These are phyloP conservation scores for Cyclostephanos invisitatus DNA, from an alignment of 108 stramenopile species.

Conservation along the genomic window DNA sequence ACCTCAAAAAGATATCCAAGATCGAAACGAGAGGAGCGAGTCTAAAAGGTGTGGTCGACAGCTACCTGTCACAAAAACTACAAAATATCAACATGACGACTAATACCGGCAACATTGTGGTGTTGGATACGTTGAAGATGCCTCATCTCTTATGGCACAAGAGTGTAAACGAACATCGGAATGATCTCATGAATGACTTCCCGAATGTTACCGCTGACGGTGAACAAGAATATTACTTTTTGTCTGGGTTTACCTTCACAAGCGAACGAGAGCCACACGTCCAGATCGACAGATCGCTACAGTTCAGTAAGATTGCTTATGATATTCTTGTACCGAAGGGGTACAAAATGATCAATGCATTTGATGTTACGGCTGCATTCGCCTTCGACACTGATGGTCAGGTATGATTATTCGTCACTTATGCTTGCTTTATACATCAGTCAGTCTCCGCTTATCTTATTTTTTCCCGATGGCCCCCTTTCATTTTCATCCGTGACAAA, in stretches of 20 bases:
- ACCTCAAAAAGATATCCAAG: slow-evolving; percentile 22
- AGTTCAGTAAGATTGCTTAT: slow-evolving; percentile 20
- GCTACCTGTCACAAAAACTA: slow-evolving; percentile 25
- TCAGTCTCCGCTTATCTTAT: not conserved
- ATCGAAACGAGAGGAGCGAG: slow-evolving; percentile 25
- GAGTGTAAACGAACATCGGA: slow-evolving; percentile 7
- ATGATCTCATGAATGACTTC: slow-evolving; percentile 4
- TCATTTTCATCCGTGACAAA: not conserved
- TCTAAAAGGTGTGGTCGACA: slow-evolving; percentile 2
- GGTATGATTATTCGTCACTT: not conserved
- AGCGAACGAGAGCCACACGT: slow-evolving; percentile 36
- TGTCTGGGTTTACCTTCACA: slow-evolving; percentile 27
- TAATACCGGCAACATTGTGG: not conserved
- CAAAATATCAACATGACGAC: slow-evolving; percentile 14
- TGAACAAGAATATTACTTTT: slow-evolving; percentile 26
- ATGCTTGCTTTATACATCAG: not conserved
- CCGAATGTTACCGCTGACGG: slow-evolving; percentile 6
- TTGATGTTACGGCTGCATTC: slow-evolving; percentile 48
- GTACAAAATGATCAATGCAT: slow-evolving; percentile 50
- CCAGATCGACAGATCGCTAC: slow-evolving; percentile 18
- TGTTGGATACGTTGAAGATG: slow-evolving; percentile 33
- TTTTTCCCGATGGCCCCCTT: not conserved
- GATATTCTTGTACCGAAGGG: slow-evolving; percentile 38
- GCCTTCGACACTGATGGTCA: slow-evolving; percentile 36
- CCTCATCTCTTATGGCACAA: slow-evolving; percentile 39